phyloP scores from a whole-genome alignment of 345 rosid genomes.

The Bruguiera sexangula region DNA sequence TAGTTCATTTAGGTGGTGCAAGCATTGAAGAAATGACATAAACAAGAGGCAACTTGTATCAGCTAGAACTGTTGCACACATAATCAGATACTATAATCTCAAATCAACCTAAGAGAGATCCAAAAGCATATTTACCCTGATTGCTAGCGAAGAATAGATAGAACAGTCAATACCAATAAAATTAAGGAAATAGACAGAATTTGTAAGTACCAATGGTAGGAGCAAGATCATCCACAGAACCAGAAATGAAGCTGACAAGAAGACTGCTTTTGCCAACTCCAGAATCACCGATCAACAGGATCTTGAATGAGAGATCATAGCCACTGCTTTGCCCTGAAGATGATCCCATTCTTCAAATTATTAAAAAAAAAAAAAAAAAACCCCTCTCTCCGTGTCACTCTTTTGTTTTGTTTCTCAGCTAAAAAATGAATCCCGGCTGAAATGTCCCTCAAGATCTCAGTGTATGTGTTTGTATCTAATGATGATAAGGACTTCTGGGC shows the following conservation, averaged over 20 bases:
- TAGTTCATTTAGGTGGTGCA: no score
- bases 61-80: background rate
- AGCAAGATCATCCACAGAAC: constrained; percentile 64
- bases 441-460: background rate
- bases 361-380: background rate
- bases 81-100: background rate
- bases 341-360: constrained; percentile 57
- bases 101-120: constrained; percentile 10
- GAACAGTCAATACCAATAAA: constrained; percentile 1
- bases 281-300: constrained; percentile 93
- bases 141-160: background rate
- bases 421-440: background rate
- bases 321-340: constrained; percentile 68
- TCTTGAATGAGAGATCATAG: constrained; percentile 88
- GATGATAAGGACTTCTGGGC: constrained; percentile 25
- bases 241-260: constrained; percentile 91
- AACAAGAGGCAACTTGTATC: background rate
- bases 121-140: background rate
- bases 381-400: background rate
- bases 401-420: background rate
- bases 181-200: background rate
- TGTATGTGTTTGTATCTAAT: constrained; percentile 23
- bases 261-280: constrained; percentile 96
- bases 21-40: no score
- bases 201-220: constrained; percentile 75